Conservation (phyloP, 495 filamentous ascomycete genomes). For the Gamarada debralockiae region DNA sequence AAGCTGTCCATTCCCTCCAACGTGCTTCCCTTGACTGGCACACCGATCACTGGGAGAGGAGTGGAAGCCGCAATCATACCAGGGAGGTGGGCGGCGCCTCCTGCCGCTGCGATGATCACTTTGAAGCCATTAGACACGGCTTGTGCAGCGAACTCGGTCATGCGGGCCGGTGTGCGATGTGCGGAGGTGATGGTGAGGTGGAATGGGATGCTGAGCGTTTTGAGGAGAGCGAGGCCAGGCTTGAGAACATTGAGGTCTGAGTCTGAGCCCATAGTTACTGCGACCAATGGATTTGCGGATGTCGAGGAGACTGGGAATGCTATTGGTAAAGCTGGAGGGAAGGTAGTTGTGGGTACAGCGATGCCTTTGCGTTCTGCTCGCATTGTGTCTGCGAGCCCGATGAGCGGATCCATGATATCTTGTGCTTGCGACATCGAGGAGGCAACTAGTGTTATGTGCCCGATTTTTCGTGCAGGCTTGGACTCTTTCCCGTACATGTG, state of each 20-base stretch:
- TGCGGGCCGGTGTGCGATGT: background rate
- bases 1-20: conserved; percentile 88
- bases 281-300: conserved; percentile 21
- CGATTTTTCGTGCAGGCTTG: conserved; percentile 88
- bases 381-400: conserved; percentile 61
- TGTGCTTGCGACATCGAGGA: conserved; percentile 71
- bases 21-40: conserved; percentile 83
- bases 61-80: conserved; percentile 89
- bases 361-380: conserved; percentile 49
- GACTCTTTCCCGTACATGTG: conserved; percentile 93
- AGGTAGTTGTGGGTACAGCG: background rate
- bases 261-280: conserved; percentile 3
- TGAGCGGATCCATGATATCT: conserved; percentile 60
- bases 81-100: conserved; percentile 86
- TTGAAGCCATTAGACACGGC: background rate
- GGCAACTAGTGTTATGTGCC: conserved; percentile 76
- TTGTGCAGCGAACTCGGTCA: background rate
- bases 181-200: conserved; percentile 2
- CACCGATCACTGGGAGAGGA: conserved; percentile 86
- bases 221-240: background rate
- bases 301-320: conserved; percentile 23
- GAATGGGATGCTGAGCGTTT: background rate
- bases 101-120: conserved; percentile 54
- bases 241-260: background rate
- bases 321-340: conserved; percentile 25